Base-by-base conservation (phyloP, 805 yeast species). In the Yarrowia alimentaria region DNA sequence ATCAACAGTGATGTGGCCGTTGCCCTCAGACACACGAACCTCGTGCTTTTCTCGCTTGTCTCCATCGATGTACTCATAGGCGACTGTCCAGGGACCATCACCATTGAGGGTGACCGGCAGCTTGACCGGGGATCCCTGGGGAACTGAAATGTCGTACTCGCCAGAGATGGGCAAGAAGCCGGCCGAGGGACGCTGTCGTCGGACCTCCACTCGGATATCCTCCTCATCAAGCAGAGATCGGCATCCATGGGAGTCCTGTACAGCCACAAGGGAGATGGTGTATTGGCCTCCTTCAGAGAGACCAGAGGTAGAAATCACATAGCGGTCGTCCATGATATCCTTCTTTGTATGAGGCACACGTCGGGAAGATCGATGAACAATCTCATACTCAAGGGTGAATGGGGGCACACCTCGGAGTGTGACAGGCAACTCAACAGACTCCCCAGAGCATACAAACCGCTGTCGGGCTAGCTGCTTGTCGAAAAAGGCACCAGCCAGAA, bases 401-500 rank as follows among this genome's bases (percentile, higher is more conserved):
- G 98, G 98, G 0, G 84, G 77, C 56, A 81, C 80, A 11, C 99
- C 99, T 42, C 77, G 79, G 17, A 93, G 74, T 8, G 64, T 62
- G 4, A 91, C 72, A 0, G 83, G 81, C 4, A 85, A 66, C 2
- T 61, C 58, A 49, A 72, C 70, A 3, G 60, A 60, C 16, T 74
- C 74, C 6, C 78, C 78, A 4, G 78, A 63, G 59, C 84, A 79
- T 54, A 77, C 62, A 6, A 31, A 43, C 17, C 65, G 60, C 21
- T 62, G 58, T 9, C 52, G 40, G 11, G 59, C 33, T 2, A 54
- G 21, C 10, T 28, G 16, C 18, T 59, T 50, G 38, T 34, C 42
- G 65, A 69, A 55, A 61, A 71, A 54, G 1, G 75, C 76, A 5
- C 67, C 66, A 3, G 74, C 72, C 2, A 71, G 60, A 37, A 65